phyloP scores from a whole-genome alignment of 257 asterid genomes.

The Gentiana dahurica region DNA sequence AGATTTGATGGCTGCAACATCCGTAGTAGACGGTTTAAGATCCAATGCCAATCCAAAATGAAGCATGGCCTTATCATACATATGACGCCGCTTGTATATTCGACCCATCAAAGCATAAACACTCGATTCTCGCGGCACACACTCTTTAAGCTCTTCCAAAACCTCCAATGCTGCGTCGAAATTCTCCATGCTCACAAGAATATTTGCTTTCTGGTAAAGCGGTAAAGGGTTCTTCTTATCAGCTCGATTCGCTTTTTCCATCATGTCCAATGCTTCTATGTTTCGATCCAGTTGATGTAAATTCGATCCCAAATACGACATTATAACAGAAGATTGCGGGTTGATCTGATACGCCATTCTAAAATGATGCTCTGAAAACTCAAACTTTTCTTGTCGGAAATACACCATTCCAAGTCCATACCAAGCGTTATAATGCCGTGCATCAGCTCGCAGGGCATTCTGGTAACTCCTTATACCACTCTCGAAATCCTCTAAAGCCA shows the following conservation, averaged over 20 bases:
- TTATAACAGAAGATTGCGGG: constrained; percentile 81
- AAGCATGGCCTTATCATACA: constrained; percentile 84
- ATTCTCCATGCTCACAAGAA: constrained; percentile 75
- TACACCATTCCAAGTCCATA: constrained; percentile 97
- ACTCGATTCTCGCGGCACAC: constrained; percentile 84
- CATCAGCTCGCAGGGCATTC: constrained; percentile 70
- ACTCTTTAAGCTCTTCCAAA: constrained; percentile 93
- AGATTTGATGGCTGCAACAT: constrained; percentile 94
- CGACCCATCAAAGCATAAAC: constrained; percentile 94
- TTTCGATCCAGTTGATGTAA: constrained; percentile 76
- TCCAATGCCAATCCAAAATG: constrained; percentile 92
- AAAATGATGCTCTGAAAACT: constrained; percentile 89
- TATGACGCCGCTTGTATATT: constrained; percentile 61
- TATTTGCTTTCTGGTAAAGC: constrained; percentile 86
- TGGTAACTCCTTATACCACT: constrained; percentile 79
- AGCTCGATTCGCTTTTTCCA: constrained; percentile 81
- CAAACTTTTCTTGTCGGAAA: constrained; percentile 87
- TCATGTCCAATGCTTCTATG: constrained; percentile 73
- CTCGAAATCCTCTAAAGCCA: constrained; percentile 88
- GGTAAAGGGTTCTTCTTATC: constrained; percentile 98
- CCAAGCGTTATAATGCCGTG: constrained; percentile 97
- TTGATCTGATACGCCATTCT: constrained; percentile 82
- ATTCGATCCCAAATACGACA: constrained; percentile 91
- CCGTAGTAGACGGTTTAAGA: constrained; percentile 91
- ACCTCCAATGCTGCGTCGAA: constrained; percentile 80